Base-by-base conservation (phyloP, 495 filamentous ascomycete species). In the Mycothermus thermophilus region DNA sequence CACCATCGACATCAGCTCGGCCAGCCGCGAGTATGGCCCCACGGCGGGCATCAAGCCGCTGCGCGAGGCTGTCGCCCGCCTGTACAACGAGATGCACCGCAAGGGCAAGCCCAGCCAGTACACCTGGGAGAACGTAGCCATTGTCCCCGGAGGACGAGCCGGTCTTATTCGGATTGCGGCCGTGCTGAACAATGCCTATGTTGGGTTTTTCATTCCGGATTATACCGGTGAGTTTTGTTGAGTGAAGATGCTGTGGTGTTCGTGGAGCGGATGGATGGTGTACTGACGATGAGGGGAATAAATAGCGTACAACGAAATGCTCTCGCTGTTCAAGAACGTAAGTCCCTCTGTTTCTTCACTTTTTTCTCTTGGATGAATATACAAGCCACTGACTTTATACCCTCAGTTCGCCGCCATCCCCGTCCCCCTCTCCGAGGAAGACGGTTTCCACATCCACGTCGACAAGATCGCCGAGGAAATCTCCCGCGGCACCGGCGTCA, bases 41-140 rank as follows among this genome's bases (percentile, higher is more conserved):
- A 93, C 84, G 3, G 81, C 87, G 12, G 88, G 88, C 50, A 94
- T 94, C 67, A 93, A 82, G 67, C 75, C 81, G 15, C 66, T 96
- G 37, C 69, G 88, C 32, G 77, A 81, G 40, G 88, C 88, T 10
- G 84, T 96, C n/a, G 88, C 88, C 21, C 70, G 74, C 33, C 70
- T 96, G 38, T 96, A 96, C 66, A 95, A 96, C 50, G 77, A 74
- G 50, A 84, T 93, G 57, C 86, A 94, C 50, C 76, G 88, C 27
- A 64, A 87, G 58, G 83, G 80, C 39, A 86, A 90, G 60, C 63
- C 68, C n/a, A 87, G 80, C 54, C 67, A 93, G 58, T 95, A 96
- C 54, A 86, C 80, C n/a, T 93, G 84, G 79, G 88, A 95, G 63
- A 95, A 96, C 59, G 88, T 95, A n/a, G 86, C 82, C 58, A 92